Base-by-base conservation (phyloP, 2,329 filamentous ascomycete genomes). In the Biscogniauxia marginata region DNA sequence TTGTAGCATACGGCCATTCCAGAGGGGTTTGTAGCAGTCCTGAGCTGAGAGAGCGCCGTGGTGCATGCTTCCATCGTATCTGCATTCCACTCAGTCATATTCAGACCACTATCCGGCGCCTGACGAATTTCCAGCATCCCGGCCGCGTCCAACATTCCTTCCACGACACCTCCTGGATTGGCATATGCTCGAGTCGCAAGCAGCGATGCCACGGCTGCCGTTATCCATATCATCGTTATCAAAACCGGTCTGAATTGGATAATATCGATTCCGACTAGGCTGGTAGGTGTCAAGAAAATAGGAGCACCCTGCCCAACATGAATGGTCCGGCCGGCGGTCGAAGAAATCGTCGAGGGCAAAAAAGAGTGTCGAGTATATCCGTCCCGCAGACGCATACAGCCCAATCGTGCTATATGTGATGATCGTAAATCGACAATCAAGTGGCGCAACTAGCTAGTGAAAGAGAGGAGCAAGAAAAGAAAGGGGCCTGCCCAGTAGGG, bases 1-100 rank as follows among this genome's bases (percentile, higher is more conserved):
- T 95, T 96, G 76, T 93, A 95, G 80, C 91, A 96, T 49, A 90
- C 84, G 56, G 87, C 88, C 49, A 91, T 83, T 50, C 91, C 91
- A 8, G 89, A 88, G 4, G 89, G 88, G 63, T 93, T 93, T 21
- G 83, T 81, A 45, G 85, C 83, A 57, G 79, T 75, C 13, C 77
- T 75, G 49, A 91, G 77, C 22, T 73, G 70, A 2, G 72, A 70
- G 18, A 95, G 77, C 7, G 82, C 79, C 20, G 74, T 65, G 46
- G 74, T 75, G 71, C 90, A 95, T 20, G 86, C 86, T 9, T 74
- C 66, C 25, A 78, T 75, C 7, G 84, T 88, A 46, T 77, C 70
- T 3, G 66, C 63, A 59, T 86, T 76, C 85, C 85, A 89, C 6
- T 77, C 72, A 3, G 79, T 79, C 66, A 81, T 69, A 72, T 86